Conservation (phyloP, 2,329 filamentous ascomycete species). For the Byssochlamys sp. region DNA sequence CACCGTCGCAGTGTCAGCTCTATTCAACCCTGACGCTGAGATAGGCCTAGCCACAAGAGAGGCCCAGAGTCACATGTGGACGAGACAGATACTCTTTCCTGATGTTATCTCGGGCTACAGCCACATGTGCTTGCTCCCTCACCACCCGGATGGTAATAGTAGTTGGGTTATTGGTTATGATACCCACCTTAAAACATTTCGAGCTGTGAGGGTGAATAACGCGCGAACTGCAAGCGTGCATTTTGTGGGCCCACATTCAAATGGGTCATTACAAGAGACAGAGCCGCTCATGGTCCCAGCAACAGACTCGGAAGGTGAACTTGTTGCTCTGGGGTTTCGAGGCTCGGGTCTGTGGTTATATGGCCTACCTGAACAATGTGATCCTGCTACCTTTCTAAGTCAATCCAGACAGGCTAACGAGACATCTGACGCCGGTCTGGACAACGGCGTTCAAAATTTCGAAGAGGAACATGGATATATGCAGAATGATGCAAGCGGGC, state of each 20-base stretch:
- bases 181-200: constrained; percentile 64
- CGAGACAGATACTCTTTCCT: constrained; percentile 73
- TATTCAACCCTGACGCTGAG: constrained; percentile 58
- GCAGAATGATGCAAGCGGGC: constrained; percentile 14
- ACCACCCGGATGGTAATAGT: constrained; percentile 48
- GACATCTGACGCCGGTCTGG: not conserved
- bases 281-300: constrained; percentile 61
- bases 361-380: constrained; percentile 63
- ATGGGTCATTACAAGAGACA: constrained; percentile 44
- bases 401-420: constrained; percentile 6
- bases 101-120: constrained; percentile 71
- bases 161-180: constrained; percentile 73
- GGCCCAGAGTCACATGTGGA: constrained; percentile 67
- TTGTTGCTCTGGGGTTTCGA: constrained; percentile 65
- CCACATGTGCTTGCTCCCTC: constrained; percentile 58
- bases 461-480: constrained; percentile 9
- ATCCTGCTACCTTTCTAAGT: constrained; percentile 39
- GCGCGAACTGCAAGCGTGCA: constrained; percentile 67
- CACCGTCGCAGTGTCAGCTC: constrained; percentile 68
- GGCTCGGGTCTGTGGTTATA: constrained; percentile 69
- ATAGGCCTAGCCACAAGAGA: constrained; percentile 45
- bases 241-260: constrained; percentile 58
- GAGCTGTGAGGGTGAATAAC: constrained; percentile 66
- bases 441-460: not conserved
- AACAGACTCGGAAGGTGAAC: constrained; percentile 58